A percentile compares a stretch with the other conserved stretches of the same genome.
Evolutionary conservation across 139 green algal species (phyloP).

Genomic region (Ettlia oleoabundans): DNA sequence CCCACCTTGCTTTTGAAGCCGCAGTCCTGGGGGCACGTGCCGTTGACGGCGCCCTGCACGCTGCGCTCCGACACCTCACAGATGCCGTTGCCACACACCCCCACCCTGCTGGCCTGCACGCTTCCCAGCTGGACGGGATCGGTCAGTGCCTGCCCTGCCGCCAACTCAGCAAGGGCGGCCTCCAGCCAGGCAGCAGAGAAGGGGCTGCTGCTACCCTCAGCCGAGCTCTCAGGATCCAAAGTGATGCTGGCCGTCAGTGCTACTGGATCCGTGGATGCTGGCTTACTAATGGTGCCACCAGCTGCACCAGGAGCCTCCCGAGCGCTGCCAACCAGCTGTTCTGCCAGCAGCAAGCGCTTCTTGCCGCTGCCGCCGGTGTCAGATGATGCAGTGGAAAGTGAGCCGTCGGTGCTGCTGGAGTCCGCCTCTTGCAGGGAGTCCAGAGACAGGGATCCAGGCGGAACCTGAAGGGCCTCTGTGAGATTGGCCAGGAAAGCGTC

Average conservation of each 20-base stretch:
- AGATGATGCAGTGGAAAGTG: neutral
- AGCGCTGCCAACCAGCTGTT: neutral
- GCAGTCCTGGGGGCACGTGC: constrained; percentile 62
- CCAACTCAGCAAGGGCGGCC: neutral
- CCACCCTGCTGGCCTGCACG: constrained; percentile 17
- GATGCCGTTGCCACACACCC: constrained; percentile 60
- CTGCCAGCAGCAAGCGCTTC: neutral
- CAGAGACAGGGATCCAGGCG: neutral
- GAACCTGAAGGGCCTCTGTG: constrained; percentile 6
- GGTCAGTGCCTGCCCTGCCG: neutral
- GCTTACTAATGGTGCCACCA: neutral
- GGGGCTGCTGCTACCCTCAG: neutral
- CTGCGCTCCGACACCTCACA: constrained; percentile 62
- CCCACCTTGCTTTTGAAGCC: constrained; percentile 34
- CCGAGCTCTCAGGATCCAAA: neutral
- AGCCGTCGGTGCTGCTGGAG: neutral
- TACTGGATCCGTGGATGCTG: neutral
- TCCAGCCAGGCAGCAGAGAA: constrained; percentile 18
- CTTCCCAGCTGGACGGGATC: neutral
- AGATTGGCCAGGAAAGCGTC: constrained; percentile 18
- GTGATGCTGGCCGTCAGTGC: constrained; percentile 6
- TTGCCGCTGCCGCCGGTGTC: too few species aligned
- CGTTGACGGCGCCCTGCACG: constrained; percentile 28
- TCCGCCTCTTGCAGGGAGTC: neutral
- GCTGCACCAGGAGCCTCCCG: neutral